Percentiles rank a stretch among this genome's conserved stretches.
Conservation (phyloP, 2,329 filamentous ascomycete species). For the Rhynchosporium agropyri region DNA sequence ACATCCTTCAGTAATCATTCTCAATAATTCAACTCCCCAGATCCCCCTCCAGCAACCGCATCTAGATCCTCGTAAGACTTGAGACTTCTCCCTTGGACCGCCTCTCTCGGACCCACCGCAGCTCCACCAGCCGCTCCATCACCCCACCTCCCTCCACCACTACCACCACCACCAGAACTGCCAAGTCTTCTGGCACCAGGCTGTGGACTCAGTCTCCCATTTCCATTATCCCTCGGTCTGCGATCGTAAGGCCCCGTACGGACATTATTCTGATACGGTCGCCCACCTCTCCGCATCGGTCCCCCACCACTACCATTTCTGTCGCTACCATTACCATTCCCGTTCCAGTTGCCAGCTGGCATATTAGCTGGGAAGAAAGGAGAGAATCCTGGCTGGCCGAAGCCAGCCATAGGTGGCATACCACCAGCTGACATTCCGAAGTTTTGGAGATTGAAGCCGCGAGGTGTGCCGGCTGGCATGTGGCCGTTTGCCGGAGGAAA, state of each 20-base stretch:
- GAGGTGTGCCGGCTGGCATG: conserved; percentile 78
- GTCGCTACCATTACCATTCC: conserved; percentile 41
- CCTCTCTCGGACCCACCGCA: conserved; percentile 83
- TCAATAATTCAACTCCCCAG: conserved; percentile 88
- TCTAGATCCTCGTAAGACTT: conserved; percentile 98
- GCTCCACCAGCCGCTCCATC: conserved; percentile 74
- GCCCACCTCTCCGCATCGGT: conserved; percentile 69
- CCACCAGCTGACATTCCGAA: conserved; percentile 57
- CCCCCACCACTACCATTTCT: conserved; percentile 58
- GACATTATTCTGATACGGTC: conserved; percentile 59
- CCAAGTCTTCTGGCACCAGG: conserved; percentile 41
- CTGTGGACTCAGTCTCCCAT: conserved; percentile 51
- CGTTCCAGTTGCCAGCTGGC: conserved; percentile 52
- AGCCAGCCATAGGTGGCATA: conserved; percentile 60
- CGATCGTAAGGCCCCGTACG: conserved; percentile 76
- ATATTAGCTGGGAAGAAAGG: conserved; percentile 58
- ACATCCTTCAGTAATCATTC: not conserved
- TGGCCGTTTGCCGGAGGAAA: conserved; percentile 82
- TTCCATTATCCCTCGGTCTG: conserved; percentile 56
- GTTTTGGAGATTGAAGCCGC: conserved; percentile 85
- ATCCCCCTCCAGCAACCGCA: conserved; percentile 73
- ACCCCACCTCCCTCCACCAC: conserved; percentile 63
- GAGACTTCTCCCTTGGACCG: conserved; percentile 86
- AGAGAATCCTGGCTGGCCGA: conserved; percentile 54
- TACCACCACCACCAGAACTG: conserved; percentile 52